These are phyloP conservation scores for Daucus carota DNA, from an alignment of 129 eudicot species.

Conservation along the genomic window DNA sequence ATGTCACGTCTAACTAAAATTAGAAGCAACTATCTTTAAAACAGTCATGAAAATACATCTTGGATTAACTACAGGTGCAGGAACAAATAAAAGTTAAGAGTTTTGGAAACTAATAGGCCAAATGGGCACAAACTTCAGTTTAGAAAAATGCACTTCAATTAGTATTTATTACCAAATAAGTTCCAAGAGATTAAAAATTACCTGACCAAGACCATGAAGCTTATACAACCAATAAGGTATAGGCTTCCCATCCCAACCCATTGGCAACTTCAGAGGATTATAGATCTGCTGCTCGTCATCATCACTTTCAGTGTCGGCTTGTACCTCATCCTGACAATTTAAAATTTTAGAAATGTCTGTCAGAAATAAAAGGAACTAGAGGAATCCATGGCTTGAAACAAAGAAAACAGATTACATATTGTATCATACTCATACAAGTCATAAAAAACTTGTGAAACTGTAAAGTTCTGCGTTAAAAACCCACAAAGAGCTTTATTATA, in stretches of 20 bases:
- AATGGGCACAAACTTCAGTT: neutral
- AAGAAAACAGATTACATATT: neutral
- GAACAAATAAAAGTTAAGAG: neutral
- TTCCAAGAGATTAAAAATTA: neutral
- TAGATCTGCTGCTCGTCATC: constrained; percentile 88
- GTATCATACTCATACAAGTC: neutral
- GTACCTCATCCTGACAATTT: constrained; percentile 66
- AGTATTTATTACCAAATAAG: neutral
- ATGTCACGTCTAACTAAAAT: no score
- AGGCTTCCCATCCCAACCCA: constrained; percentile 99
- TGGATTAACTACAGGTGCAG: neutral
- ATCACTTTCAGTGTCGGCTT: constrained; percentile 89
- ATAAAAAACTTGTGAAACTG: neutral
- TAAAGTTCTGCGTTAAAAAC: neutral
- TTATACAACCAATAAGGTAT: constrained; percentile 98
- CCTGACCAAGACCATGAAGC: constrained; percentile 98
- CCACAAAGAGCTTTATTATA: neutral
- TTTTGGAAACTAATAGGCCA: neutral
- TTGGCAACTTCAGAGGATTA: constrained; percentile 90
- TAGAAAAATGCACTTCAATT: neutral
- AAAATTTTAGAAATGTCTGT: neutral
- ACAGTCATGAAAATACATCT: neutral
- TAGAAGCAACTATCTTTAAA: no score
- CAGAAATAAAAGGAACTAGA: neutral
- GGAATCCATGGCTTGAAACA: neutral